These are phyloP conservation scores for Lycium ferocissimum DNA, from an alignment of 257 asterid species.

Conservation along the genomic window DNA sequence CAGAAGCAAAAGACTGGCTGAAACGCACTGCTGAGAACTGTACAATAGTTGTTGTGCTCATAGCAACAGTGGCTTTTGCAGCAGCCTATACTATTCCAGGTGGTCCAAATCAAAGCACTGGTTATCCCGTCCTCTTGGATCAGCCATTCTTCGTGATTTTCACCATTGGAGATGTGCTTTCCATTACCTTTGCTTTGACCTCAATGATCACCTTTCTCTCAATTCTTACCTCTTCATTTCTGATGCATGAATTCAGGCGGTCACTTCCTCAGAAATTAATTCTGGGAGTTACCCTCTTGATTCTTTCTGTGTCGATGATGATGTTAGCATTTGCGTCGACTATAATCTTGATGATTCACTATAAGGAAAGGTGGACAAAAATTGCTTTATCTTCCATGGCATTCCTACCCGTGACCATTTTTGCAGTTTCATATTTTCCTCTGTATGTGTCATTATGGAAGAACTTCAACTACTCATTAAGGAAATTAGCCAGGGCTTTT, in stretches of 20 bases:
- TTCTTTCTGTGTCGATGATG: constrained; percentile 23
- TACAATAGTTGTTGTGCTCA: constrained; percentile 34
- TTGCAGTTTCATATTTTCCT: constrained; percentile 26
- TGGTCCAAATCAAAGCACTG: constrained; percentile 34
- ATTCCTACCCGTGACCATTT: constrained; percentile 28
- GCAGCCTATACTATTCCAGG: constrained; percentile 39
- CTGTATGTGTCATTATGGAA: constrained; percentile 21
- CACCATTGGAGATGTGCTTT: constrained; percentile 35
- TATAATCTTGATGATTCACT: constrained; percentile 28
- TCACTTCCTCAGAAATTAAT: not conserved
- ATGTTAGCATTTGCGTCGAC: constrained; percentile 36
- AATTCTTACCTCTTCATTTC: constrained; percentile 33
- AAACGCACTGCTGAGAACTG: constrained; percentile 34
- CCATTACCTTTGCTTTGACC: constrained; percentile 37
- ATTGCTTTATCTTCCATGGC: constrained; percentile 29
- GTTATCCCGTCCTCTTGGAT: constrained; percentile 30
- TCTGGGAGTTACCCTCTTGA: no score
- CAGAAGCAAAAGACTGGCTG: constrained; percentile 32
- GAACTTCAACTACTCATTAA: not conserved
- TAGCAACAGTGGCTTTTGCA: constrained; percentile 40
- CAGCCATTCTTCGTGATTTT: constrained; percentile 28
- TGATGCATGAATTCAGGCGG: constrained; percentile 28
- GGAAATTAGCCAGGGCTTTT: not conserved
- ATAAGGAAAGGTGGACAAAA: constrained; percentile 29
- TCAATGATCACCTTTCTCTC: constrained; percentile 31